Evolutionary conservation across 2,329 filamentous ascomycete genomes (phyloP).

Genomic region (Tolypocladium capitatum): DNA sequence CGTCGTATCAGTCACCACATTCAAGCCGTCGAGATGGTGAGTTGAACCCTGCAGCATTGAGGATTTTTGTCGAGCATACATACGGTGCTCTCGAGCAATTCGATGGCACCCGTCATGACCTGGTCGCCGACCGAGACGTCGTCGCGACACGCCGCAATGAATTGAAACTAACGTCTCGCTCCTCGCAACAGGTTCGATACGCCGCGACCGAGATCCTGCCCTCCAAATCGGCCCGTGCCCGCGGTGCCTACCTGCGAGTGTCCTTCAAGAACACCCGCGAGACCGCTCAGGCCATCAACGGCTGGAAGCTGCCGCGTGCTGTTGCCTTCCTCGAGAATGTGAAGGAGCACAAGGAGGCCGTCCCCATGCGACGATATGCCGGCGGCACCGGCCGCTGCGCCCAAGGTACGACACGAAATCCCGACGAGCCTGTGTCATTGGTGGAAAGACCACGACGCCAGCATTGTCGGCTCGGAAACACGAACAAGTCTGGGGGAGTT

Average conservation of each 20-base stretch:
- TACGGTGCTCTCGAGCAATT: background rate
- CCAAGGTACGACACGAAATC: conserved; percentile 64
- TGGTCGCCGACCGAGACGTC: background rate
- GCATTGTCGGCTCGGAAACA: background rate
- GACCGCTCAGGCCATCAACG: conserved; percentile 98
- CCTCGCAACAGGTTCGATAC: conserved; percentile 68
- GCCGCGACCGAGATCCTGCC: conserved; percentile 76
- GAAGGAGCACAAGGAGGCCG: conserved; percentile 89
- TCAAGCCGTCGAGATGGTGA: conserved; percentile 45
- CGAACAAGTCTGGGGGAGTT: background rate
- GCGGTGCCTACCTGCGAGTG: conserved; percentile 97
- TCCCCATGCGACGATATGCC: conserved; percentile 96
- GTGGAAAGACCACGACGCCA: background rate
- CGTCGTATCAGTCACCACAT: conserved; percentile 41
- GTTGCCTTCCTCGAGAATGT: conserved; percentile 98
- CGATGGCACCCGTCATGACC: background rate
- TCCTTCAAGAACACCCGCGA: conserved; percentile 99
- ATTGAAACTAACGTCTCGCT: background rate
- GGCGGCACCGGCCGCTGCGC: conserved; percentile 90
- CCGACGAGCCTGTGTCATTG: background rate
- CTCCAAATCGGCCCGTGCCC: conserved; percentile 91
- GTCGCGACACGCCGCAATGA: background rate
- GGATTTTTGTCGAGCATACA: background rate
- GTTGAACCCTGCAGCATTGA: conserved; percentile 14
- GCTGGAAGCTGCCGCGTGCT: conserved; percentile 94